phyloP scores from a whole-genome alignment of 1,284 basidiomycete species.

The Sanghuangporus weigelae region DNA sequence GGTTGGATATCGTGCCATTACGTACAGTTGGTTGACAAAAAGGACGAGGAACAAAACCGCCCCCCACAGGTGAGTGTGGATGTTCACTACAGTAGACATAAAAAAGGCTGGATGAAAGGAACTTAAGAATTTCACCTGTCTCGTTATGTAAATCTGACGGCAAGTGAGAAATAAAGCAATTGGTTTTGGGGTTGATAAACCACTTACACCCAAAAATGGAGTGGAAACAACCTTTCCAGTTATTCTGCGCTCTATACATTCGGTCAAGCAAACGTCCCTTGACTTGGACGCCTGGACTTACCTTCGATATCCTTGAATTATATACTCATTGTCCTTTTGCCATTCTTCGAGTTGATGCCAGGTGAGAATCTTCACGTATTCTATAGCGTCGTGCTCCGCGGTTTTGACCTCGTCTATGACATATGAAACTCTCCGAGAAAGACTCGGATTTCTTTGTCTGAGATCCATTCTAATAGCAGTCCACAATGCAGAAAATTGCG shows the following conservation, averaged over 20 bases:
- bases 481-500: neutral
- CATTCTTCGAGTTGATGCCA: slow-evolving; percentile 64
- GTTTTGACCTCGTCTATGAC: slow-evolving; percentile 13
- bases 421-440: slow-evolving; percentile 5
- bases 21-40: slow-evolving; percentile 48
- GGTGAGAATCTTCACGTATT: slow-evolving; percentile 36
- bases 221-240: slow-evolving; percentile 57
- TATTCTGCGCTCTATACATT: slow-evolving; percentile 50
- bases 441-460: slow-evolving; percentile 1
- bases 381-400: slow-evolving; percentile 11
- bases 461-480: neutral
- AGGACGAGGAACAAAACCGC: slow-evolving; percentile 60
- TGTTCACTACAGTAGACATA: slow-evolving; percentile 61
- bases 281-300: slow-evolving; percentile 27
- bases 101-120: neutral
- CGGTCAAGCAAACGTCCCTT: neutral
- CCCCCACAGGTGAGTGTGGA: slow-evolving; percentile 82
- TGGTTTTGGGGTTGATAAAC: slow-evolving; percentile 3
- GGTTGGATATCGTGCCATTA: slow-evolving; percentile 44
- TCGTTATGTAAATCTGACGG: slow-evolving; percentile 77
- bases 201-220: slow-evolving; percentile 73
- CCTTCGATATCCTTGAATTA: slow-evolving; percentile 69
- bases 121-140: slow-evolving; percentile 45
- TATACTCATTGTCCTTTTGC: slow-evolving; percentile 75
- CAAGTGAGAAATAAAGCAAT: slow-evolving; percentile 1